These are phyloP conservation scores for Alternaria metachromatica DNA, from an alignment of 2,329 filamentous ascomycete species.

Conservation along the genomic window DNA sequence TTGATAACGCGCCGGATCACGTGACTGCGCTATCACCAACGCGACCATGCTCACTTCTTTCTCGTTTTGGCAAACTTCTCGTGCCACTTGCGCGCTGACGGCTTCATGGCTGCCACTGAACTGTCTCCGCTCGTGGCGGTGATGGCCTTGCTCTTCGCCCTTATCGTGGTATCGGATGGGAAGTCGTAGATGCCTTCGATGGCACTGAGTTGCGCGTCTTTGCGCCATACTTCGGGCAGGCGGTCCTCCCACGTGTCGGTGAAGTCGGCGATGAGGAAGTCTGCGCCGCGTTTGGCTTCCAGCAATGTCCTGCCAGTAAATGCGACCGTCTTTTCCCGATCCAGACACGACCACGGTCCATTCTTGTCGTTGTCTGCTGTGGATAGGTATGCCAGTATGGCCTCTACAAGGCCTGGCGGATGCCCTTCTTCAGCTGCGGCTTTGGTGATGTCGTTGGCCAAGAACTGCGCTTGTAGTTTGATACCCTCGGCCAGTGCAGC, in stretches of 20 bases:
- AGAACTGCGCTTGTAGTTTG: slow-evolving; percentile 49
- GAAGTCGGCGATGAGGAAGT: slow-evolving; percentile 44
- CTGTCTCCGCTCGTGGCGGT: slow-evolving; percentile 8
- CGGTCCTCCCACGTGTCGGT: slow-evolving; percentile 47
- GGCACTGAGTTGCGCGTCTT: slow-evolving; percentile 39
- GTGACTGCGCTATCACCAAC: not conserved
- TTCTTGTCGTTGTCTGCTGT: slow-evolving; percentile 32
- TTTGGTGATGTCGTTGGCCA: slow-evolving; percentile 41
- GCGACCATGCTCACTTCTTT: slow-evolving; percentile 26
- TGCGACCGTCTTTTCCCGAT: slow-evolving; percentile 38
- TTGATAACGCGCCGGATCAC: slow-evolving; percentile 10
- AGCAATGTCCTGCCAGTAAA: slow-evolving; percentile 44
- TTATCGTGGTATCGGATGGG: slow-evolving; percentile 43
- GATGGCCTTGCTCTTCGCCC: slow-evolving; percentile 23
- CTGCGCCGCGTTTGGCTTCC: slow-evolving; percentile 31
- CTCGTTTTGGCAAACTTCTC: slow-evolving; percentile 47
- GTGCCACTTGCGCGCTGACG: slow-evolving; percentile 49
- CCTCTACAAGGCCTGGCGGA: slow-evolving; percentile 44
- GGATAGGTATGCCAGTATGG: slow-evolving; percentile 47
- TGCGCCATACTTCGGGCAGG: slow-evolving; percentile 48
- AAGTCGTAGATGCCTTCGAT: slow-evolving; percentile 43
- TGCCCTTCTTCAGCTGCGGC: slow-evolving; percentile 48
- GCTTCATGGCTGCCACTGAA: slow-evolving; percentile 24
- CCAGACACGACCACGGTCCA: slow-evolving; percentile 45
- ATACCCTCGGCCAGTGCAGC: slow-evolving; percentile 51